phyloP scores from a whole-genome alignment of 371 early-diverging fungal genomes.

The Choanephora cucurbitarum region DNA sequence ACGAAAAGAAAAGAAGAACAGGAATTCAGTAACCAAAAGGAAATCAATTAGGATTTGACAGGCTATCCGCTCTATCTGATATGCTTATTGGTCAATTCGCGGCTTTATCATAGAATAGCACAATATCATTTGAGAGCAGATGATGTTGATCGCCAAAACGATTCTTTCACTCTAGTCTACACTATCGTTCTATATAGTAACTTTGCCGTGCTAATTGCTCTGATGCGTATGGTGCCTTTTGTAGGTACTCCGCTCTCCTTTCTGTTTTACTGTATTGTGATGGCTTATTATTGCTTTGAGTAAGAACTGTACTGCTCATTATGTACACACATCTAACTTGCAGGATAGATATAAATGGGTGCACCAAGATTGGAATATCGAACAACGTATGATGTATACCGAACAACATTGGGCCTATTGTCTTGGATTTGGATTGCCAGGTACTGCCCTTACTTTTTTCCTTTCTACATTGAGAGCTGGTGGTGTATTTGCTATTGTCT shows the following conservation, averaged over 20 bases:
- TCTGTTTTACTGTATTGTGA: slow-evolving; percentile 42
- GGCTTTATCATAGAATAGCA: slow-evolving; percentile 42
- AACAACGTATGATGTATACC: slow-evolving; percentile 44
- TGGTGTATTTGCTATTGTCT: slow-evolving; percentile 50
- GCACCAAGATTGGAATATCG: slow-evolving; percentile 42
- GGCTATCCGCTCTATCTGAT: slow-evolving; percentile 53
- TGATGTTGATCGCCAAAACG: slow-evolving; percentile 2
- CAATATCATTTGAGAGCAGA: slow-evolving; percentile 16
- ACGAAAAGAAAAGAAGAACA: too few relatives aligned
- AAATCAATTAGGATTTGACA: slow-evolving; percentile 41
- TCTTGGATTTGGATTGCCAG: slow-evolving; percentile 53
- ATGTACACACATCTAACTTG: background rate
- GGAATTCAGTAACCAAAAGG: background rate
- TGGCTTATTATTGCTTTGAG: slow-evolving; percentile 57
- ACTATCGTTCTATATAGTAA: slow-evolving; percentile 44
- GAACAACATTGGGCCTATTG: slow-evolving; percentile 56
- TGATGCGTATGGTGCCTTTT: slow-evolving; percentile 36
- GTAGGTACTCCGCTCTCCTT: slow-evolving; percentile 43
- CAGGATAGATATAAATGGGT: slow-evolving; percentile 52
- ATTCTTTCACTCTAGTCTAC: slow-evolving; percentile 30
- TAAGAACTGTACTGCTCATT: slow-evolving; percentile 21
- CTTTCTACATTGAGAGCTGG: slow-evolving; percentile 44
- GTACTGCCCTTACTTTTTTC: slow-evolving; percentile 44
- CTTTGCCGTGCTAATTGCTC: slow-evolving; percentile 36
- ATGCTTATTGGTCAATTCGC: slow-evolving; percentile 42